Percentiles rank a stretch among this genome's conserved stretches.
Conservation (phyloP, 1,284 basidiomycete species). For the Hemileia vastatrix region DNA sequence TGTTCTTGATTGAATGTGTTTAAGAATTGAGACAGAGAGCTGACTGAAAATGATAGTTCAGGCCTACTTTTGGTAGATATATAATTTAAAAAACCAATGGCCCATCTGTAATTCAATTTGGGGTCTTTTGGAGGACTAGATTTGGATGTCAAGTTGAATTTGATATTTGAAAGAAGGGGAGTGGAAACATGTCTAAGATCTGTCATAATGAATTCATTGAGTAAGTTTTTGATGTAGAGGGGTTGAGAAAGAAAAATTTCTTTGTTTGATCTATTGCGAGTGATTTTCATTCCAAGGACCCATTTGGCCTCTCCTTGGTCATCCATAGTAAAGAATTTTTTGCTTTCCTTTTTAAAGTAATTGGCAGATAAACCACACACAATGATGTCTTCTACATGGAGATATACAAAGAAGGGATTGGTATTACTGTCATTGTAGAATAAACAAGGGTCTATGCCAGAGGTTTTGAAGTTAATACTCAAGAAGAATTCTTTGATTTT, state of each 20-base stretch:
- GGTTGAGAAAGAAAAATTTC: too few relatives aligned
- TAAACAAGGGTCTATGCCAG: background rate
- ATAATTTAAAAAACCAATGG: background rate
- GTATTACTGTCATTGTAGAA: background rate
- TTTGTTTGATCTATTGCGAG: too few relatives aligned
- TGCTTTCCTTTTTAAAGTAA: background rate
- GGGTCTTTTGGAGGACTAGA: too few relatives aligned
- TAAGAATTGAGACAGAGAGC: background rate
- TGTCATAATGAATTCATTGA: background rate
- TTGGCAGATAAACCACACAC: background rate
- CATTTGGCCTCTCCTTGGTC: too few relatives aligned
- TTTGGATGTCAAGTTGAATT: too few relatives aligned
- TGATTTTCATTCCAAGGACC: background rate
- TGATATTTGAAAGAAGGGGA: background rate
- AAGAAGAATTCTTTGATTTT: background rate
- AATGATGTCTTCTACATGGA: background rate
- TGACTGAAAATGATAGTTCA: background rate
- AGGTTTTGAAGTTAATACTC: background rate
- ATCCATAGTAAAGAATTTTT: background rate
- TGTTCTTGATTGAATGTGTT: background rate
- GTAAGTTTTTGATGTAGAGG: too few relatives aligned
- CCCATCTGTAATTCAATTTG: background rate
- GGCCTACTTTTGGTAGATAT: background rate
- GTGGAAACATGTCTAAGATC: background rate
- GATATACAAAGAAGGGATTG: background rate